Base-by-base conservation (phyloP, 2,329 filamentous ascomycete genomes). In the Aspergillus brunneoviolaceus region DNA sequence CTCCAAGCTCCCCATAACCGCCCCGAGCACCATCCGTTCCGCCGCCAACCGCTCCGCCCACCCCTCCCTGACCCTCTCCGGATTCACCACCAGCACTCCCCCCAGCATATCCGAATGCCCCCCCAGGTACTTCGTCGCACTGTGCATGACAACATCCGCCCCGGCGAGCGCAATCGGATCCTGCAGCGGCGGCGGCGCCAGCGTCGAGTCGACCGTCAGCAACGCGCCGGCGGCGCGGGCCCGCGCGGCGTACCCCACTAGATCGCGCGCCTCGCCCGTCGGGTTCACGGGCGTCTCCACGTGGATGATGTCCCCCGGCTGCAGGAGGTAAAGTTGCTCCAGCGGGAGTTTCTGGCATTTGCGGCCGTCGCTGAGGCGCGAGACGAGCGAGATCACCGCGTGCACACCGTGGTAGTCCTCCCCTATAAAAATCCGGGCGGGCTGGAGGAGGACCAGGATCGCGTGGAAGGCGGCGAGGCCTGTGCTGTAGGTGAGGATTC, bases 281-380 rank as follows among this genome's bases (percentile, higher is more conserved):
- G 94, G 94, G 76, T 98, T 98, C 49, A 96, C 80, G 0, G 94
- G 94, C 5, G 93, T 97, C 79, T 98, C 94, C 54, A 97, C 82
- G 72, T 96, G 90, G 56, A 98, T 83, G 5, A 97, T 80, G 74
- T 97, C 94, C 2, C 93, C 93, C 3, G 85, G 77, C 16, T 85
- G 82, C 1, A 97, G 81, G 33, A 85, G 84, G 50, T 85, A 84
- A 11, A 82, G 80, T 11, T 86, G 80, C 70, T 88, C 85, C 9
- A 97, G 83, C n/a, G 87, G 82, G 1, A 96, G 81, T 63, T 88
- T 84, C 71, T 88, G 23, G 16, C 25, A n/a, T 12, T 31, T 31
- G 6, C 27, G 31, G 12, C 31, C 16, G 1, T 51, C 25, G 76
- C 7, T n/a, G 12, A 31, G 19, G 27, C 6, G 27, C 27, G 27